Percentiles rank a stretch among this genome's conserved stretches.
Evolutionary conservation across 257 asterid species (phyloP).

Genomic region (Nicotiana otophora): DNA sequence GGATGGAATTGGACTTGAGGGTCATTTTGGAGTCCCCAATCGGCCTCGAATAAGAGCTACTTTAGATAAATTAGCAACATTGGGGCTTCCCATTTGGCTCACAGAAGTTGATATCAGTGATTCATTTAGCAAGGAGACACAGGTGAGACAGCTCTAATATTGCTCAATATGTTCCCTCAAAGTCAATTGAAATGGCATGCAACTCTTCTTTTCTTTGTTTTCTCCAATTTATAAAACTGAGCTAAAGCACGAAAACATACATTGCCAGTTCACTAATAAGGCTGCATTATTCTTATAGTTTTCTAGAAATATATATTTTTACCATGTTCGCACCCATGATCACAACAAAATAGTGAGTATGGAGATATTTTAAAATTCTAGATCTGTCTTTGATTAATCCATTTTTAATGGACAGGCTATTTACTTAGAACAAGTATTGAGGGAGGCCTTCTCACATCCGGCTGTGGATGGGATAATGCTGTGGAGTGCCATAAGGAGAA

Average conservation of each 20-base stretch:
- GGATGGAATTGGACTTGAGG: conserved; percentile 49
- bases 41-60: conserved; percentile 42
- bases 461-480: conserved; percentile 49
- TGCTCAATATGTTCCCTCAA: background rate
- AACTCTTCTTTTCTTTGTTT: too few relatives aligned
- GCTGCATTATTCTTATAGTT: background rate
- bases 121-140: conserved; percentile 22
- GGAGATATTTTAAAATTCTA: background rate
- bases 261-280: too few relatives aligned
- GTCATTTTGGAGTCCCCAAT: conserved; percentile 44
- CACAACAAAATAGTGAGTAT: background rate
- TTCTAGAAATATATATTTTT: background rate
- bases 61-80: conserved; percentile 42
- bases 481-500: conserved; percentile 40
- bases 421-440: conserved; percentile 42
- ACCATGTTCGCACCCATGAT: background rate
- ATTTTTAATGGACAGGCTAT: conserved; percentile 24
- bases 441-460: conserved; percentile 53
- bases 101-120: conserved; percentile 52
- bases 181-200: background rate
- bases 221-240: background rate
- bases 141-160: conserved; percentile 27
- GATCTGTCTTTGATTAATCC: background rate
- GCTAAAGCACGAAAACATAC: background rate
- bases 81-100: conserved; percentile 51